phyloP scores from a whole-genome alignment of 2,329 filamentous ascomycete genomes.

The Rhinocladiella mackenziei region DNA sequence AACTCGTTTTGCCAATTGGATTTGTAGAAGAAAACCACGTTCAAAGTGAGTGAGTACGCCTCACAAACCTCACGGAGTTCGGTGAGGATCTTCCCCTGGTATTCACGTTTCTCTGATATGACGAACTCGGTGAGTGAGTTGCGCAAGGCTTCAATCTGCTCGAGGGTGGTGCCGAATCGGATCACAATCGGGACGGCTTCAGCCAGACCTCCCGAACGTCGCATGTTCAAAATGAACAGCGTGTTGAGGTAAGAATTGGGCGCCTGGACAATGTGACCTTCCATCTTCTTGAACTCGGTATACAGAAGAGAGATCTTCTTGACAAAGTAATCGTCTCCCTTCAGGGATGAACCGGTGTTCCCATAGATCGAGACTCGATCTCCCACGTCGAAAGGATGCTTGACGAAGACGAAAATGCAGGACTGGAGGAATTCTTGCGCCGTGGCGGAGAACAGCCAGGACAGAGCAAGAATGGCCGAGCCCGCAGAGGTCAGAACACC shows the following conservation, averaged over 20 bases:
- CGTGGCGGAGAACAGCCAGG: conserved; percentile 88
- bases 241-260: conserved; percentile 92
- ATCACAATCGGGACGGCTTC: conserved; percentile 80
- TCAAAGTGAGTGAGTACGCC: conserved; percentile 79
- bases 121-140: conserved; percentile 79
- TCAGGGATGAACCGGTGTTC: conserved; percentile 72
- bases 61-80: conserved; percentile 76
- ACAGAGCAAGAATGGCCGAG: conserved; percentile 79
- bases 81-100: conserved; percentile 78
- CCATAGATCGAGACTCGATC: conserved; percentile 90
- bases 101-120: conserved; percentile 79
- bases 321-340: conserved; percentile 91
- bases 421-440: conserved; percentile 94
- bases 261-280: conserved; percentile 91
- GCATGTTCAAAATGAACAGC: conserved; percentile 91
- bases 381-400: conserved; percentile 94
- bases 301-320: conserved; percentile 90
- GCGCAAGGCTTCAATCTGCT: conserved; percentile 79
- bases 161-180: conserved; percentile 79
- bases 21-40: conserved; percentile 97
- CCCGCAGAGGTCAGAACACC: conserved; percentile 86
- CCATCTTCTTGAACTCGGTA: conserved; percentile 98
- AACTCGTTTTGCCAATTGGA: conserved; percentile 95
- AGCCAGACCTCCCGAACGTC: conserved; percentile 80
- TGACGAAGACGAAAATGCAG: conserved; percentile 91